Conservation (phyloP, 495 filamentous ascomycete genomes). For the Penicillium chermesinum region DNA sequence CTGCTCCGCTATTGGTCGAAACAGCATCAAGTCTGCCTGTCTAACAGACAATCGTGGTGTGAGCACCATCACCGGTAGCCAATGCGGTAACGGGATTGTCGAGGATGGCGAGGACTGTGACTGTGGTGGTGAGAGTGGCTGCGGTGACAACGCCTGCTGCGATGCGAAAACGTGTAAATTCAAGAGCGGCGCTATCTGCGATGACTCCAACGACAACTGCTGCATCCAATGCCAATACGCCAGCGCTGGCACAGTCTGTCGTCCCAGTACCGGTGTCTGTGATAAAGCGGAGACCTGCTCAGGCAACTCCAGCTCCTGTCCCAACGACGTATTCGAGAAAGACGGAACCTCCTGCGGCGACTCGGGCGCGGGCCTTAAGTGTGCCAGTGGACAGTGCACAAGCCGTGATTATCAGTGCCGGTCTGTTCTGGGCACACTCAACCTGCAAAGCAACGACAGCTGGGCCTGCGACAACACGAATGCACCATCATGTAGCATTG, state of each 20-base stretch:
- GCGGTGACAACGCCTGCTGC: constrained; percentile 74
- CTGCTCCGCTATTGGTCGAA: constrained; percentile 81
- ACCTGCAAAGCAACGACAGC: constrained; percentile 69
- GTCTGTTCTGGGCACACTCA: constrained; percentile 69
- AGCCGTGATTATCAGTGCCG: constrained; percentile 87
- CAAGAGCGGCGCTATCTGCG: constrained; percentile 68
- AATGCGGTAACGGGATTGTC: constrained; percentile 96
- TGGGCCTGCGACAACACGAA: constrained; percentile 65
- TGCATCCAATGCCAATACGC: constrained; percentile 74
- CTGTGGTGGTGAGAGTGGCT: constrained; percentile 73
- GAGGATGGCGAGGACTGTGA: constrained; percentile 93
- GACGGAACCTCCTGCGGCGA: constrained; percentile 68
- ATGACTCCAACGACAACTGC: constrained; percentile 88
- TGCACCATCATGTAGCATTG: constrained; percentile 60
- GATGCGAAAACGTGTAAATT: constrained; percentile 87
- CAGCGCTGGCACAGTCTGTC: constrained; percentile 64
- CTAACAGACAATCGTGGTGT: constrained; percentile 78
- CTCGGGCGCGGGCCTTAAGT: constrained; percentile 54
- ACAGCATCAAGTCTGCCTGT: constrained; percentile 70
- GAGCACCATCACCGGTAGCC: constrained; percentile 74
- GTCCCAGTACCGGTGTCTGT: constrained; percentile 69
- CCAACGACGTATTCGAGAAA: constrained; percentile 58
- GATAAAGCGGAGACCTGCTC: constrained; percentile 80
- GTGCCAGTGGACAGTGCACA: constrained; percentile 93
- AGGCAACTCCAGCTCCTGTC: constrained; percentile 69